A percentile compares a stretch with the other conserved stretches of the same genome.
phyloP scores from a whole-genome alignment of 257 asterid genomes.

The Salvia splendens region DNA sequence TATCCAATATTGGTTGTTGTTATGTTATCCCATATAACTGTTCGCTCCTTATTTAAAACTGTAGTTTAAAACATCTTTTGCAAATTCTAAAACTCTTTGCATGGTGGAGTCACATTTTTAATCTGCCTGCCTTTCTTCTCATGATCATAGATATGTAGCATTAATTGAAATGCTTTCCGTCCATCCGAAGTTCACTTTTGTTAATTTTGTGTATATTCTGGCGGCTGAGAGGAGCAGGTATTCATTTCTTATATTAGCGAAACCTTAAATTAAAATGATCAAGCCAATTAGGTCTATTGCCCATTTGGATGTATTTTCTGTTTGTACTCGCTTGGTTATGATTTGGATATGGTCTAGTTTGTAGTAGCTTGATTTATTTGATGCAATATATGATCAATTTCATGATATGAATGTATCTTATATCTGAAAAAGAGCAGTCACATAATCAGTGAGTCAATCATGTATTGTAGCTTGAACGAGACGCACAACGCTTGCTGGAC shows the following conservation, averaged over 20 bases:
- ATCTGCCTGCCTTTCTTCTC: not conserved
- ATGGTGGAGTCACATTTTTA: conserved; percentile 13
- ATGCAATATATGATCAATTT: too few species aligned
- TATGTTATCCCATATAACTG: not conserved
- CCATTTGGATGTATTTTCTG: too few species aligned
- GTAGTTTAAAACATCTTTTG: not conserved
- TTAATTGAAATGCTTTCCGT: not conserved
- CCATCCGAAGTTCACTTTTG: not conserved
- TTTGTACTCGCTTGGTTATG: too few species aligned
- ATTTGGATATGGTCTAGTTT: too few species aligned
- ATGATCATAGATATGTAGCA: not conserved
- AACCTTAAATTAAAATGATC: too few species aligned
- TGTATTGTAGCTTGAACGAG: conserved; percentile 87
- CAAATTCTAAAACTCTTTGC: not conserved
- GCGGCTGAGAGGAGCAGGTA: conserved; percentile 10
- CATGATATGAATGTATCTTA: not conserved
- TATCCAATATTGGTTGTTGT: not conserved
- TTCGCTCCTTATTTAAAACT: not conserved
- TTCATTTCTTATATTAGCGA: conserved; percentile 2
- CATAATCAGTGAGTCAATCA: conserved; percentile 27
- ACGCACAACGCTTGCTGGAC: conserved; percentile 79
- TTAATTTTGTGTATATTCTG: not conserved
- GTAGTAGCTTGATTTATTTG: too few species aligned
- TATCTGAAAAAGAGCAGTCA: conserved; percentile 6
- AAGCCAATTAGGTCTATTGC: not conserved